These are phyloP conservation scores for Pyrus bretschneideri DNA, from an alignment of 306 rosid species.

Conservation along the genomic window DNA sequence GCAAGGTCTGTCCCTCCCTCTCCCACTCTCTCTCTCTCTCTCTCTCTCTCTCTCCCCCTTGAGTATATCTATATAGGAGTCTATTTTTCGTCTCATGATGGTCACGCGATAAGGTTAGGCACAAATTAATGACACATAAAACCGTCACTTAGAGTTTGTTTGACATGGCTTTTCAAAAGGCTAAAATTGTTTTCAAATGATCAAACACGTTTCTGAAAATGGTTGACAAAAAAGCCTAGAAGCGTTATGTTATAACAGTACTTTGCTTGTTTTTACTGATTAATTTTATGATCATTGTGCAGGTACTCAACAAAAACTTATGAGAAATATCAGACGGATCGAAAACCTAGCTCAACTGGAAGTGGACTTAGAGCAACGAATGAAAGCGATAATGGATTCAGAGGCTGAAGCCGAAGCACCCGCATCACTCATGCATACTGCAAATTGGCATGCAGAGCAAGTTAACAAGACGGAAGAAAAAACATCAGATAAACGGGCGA, in stretches of 20 bases:
- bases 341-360: slow-evolving; percentile 28
- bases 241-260: too few relatives aligned
- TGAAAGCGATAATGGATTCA: slow-evolving; percentile 7
- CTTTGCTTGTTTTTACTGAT: neutral
- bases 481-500: slow-evolving; percentile 7
- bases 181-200: too few relatives aligned
- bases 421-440: neutral
- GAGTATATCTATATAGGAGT: neutral
- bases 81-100: neutral
- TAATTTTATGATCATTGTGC: neutral
- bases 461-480: slow-evolving; percentile 4
- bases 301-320: slow-evolving; percentile 40
- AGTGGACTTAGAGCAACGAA: slow-evolving; percentile 41
- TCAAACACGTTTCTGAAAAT: too few relatives aligned
- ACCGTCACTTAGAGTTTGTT: too few relatives aligned
- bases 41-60: neutral
- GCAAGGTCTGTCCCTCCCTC: slow-evolving; percentile 29
- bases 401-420: slow-evolving; percentile 15
- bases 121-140: neutral
- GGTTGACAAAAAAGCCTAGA: too few relatives aligned
- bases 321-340: slow-evolving; percentile 34
- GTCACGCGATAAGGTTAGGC: neutral
- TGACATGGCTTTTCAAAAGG: too few relatives aligned
- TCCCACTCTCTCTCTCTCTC: too few relatives aligned
- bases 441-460: neutral